Evolutionary conservation across 2,329 filamentous ascomycete species (phyloP).

Genomic region (Teratosphaeriaceae sp.): DNA sequence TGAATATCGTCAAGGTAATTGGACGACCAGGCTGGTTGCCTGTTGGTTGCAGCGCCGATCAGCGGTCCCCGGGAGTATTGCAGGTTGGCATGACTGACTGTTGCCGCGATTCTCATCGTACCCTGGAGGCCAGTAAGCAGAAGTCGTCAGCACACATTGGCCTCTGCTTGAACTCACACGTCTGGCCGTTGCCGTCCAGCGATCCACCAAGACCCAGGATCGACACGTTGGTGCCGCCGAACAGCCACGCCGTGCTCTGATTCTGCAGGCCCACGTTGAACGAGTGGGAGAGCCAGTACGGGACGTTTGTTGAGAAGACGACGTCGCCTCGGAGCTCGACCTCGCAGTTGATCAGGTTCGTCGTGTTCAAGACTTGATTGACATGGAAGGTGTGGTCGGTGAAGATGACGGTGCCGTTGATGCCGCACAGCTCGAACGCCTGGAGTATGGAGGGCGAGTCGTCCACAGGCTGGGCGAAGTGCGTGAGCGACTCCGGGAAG

Average conservation of each 20-base stretch:
- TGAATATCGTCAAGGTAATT: conserved; percentile 46
- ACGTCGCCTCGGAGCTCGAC: conserved; percentile 44
- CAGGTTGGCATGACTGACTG: too few relatives aligned
- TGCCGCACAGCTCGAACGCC: conserved; percentile 44
- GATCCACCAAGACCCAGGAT: conserved; percentile 48
- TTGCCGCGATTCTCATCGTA: conserved; percentile 26
- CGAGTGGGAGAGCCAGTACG: conserved; percentile 47
- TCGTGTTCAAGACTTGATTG: conserved; percentile 44
- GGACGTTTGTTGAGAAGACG: conserved; percentile 36
- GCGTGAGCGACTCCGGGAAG: conserved; percentile 7
- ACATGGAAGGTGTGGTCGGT: conserved; percentile 44
- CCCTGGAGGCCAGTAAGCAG: too few relatives aligned
- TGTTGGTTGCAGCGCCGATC: too few relatives aligned
- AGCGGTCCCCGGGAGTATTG: too few relatives aligned
- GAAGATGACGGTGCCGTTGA: conserved; percentile 44
- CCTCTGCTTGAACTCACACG: too few relatives aligned
- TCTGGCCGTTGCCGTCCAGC: conserved; percentile 53
- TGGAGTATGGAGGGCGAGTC: conserved; percentile 43
- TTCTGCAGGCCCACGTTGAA: conserved; percentile 50
- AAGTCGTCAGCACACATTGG: too few relatives aligned
- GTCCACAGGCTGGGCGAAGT: conserved; percentile 25
- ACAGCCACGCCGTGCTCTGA: conserved; percentile 48
- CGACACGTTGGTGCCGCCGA: conserved; percentile 47
- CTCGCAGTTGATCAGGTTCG: conserved; percentile 38
- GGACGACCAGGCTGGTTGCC: conserved; percentile 33